Percentiles rank a stretch among this genome's conserved stretches.
Conservation (phyloP, 306 rosid genomes). For the Castanea mollissima region DNA sequence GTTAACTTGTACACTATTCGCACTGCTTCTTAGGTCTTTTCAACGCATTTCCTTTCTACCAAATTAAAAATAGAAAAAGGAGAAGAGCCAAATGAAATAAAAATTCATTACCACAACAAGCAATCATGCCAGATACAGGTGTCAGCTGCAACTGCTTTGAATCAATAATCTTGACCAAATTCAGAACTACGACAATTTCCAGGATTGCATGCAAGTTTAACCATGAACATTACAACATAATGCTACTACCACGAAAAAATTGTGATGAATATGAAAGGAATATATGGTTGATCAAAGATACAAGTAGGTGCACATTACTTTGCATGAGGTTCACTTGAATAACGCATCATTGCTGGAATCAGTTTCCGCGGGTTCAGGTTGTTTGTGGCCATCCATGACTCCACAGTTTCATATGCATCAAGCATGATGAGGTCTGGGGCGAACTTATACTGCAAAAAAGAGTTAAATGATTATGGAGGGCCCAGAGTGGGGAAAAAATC, state of each 20-base stretch:
- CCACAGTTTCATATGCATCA: conserved; percentile 98
- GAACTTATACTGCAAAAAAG: conserved; percentile 73
- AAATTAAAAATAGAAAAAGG: too few species aligned
- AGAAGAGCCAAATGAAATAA: neutral
- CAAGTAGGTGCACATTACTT: conserved; percentile 49
- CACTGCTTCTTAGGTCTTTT: too few species aligned
- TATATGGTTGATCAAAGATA: conserved; percentile 27
- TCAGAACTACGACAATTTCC: neutral
- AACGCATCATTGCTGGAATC: conserved; percentile 99
- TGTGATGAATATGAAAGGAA: conserved; percentile 13
- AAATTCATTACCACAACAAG: neutral
- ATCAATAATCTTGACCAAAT: neutral
- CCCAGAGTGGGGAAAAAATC: conserved; percentile 8
- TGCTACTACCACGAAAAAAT: neutral
- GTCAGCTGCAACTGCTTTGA: neutral
- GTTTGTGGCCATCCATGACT: conserved; percentile 90
- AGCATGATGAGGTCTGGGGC: conserved; percentile 97
- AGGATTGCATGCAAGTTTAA: neutral
- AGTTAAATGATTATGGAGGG: conserved; percentile 9
- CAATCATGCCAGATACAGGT: neutral
- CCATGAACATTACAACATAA: neutral
- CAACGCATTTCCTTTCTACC: too few species aligned
- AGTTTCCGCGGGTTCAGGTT: conserved; percentile 93
- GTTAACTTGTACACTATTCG: too few species aligned
- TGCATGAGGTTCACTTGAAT: conserved; percentile 98